Conservation (phyloP, 768 basidiomycete species). For the Sarcodon aspratus region DNA sequence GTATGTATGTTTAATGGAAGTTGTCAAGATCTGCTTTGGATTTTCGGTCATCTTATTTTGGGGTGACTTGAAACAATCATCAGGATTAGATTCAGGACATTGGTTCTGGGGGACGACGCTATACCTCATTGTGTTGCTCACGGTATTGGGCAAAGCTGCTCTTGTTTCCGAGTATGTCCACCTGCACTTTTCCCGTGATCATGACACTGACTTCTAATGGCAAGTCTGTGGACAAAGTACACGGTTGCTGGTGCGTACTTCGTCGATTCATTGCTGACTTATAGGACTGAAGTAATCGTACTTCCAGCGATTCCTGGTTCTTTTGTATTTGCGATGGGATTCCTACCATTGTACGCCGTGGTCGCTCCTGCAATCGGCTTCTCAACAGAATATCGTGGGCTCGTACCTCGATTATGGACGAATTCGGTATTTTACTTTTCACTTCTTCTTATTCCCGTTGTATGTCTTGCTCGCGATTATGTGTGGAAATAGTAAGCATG, state of each 20-base stretch:
- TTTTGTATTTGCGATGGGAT: conserved; percentile 92
- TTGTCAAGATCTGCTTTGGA: conserved; percentile 63
- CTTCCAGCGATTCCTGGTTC: conserved; percentile 87
- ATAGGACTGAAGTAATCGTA: not conserved
- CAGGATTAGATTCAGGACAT: conserved; percentile 82
- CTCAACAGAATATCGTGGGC: conserved; percentile 81
- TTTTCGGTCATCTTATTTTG: conserved; percentile 89
- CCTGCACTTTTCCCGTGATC: conserved; percentile 1
- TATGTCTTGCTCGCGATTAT: conserved; percentile 83
- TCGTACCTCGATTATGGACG: conserved; percentile 86
- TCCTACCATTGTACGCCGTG: conserved; percentile 82
- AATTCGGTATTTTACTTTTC: conserved; percentile 85
- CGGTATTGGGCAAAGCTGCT: conserved; percentile 95
- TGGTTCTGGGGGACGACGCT: conserved; percentile 99
- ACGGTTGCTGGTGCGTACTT: conserved; percentile 69
- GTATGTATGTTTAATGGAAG: not conserved
- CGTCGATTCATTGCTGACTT: not conserved
- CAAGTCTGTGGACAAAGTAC: conserved; percentile 98
- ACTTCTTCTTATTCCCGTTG: conserved; percentile 69
- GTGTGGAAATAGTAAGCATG: conserved; percentile 91
- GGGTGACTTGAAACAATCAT: conserved; percentile 76
- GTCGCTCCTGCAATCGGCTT: conserved; percentile 82
- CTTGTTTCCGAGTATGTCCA: conserved; percentile 89
- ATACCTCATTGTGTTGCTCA: conserved; percentile 88
- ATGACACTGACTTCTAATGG: conserved; percentile 1